These are phyloP conservation scores for Murraya paniculata DNA, from an alignment of 345 rosid genomes.

Conservation along the genomic window DNA sequence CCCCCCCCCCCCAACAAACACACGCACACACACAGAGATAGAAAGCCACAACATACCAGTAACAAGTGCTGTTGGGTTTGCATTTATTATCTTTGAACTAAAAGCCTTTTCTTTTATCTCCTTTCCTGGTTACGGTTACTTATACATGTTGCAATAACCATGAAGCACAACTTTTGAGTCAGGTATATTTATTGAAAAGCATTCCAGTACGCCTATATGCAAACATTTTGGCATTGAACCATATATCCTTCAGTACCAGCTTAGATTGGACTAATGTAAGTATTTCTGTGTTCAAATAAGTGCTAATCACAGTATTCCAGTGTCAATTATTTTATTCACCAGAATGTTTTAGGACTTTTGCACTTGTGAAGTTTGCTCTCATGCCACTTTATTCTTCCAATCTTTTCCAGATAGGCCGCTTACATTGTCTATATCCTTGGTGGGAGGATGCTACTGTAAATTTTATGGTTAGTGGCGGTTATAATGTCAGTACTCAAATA, in stretches of 20 bases:
- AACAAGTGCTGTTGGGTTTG: background rate
- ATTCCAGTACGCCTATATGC: slow-evolving; percentile 63
- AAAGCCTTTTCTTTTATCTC: background rate
- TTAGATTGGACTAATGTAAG: slow-evolving; percentile 83
- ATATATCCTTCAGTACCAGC: slow-evolving; percentile 48
- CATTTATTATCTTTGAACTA: background rate
- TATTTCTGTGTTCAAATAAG: slow-evolving; percentile 1
- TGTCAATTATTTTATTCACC: background rate
- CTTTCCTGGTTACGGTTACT: background rate
- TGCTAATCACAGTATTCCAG: background rate
- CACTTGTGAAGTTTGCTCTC: slow-evolving; percentile 6
- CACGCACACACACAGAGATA: too few relatives aligned
- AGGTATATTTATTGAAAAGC: slow-evolving; percentile 78
- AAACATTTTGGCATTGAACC: slow-evolving; percentile 52
- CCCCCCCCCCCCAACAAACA: too few relatives aligned
- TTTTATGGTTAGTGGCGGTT: slow-evolving; percentile 89
- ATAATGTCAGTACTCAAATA: slow-evolving; percentile 56
- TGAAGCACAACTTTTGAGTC: slow-evolving; percentile 11
- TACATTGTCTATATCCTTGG: slow-evolving; percentile 89
- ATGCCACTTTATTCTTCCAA: slow-evolving; percentile 2
- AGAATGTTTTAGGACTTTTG: background rate
- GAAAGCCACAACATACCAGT: background rate
- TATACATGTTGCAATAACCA: background rate
- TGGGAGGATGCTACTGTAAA: slow-evolving; percentile 88
- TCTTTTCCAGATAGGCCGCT: slow-evolving; percentile 65